Base-by-base conservation (phyloP, 1,284 basidiomycete species). In the Tranzscheliella williamsii region DNA sequence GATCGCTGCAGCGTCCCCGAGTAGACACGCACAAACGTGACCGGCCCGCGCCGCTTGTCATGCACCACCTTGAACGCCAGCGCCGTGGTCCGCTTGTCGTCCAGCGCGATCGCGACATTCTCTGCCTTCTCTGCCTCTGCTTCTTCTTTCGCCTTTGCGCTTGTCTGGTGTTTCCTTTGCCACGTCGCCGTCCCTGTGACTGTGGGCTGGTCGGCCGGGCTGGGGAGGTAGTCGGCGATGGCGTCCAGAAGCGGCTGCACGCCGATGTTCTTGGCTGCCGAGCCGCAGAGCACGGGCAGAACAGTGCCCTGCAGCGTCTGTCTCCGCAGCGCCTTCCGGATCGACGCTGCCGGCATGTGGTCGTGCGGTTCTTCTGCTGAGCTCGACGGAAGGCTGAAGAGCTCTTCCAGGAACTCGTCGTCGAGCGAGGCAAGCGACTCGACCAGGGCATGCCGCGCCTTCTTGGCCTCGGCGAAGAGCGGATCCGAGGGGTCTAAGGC, bases 1-100 rank as follows among this genome's bases (percentile, higher is more conserved):
- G 22, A 87, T 85, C 90, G 63, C 1, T 46, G 65, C 13, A 62
- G 43, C 9, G 53, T 68, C 86, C 90, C 90, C 44, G 90, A 90
- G 74, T 93, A 93, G 18, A 93, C 84, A 20, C 90, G 83, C 26
- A 93, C 86, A 72, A 91, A 93, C 0, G 90, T 92, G 85, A 91
- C 89, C 85, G 90, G 92, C 13, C 90, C 90, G 60, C 83, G 84
- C 52, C 84, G 84, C 58, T 85, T 86, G 75, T 92, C 89, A 87
- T 88, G 91, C 20, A 82, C 83, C 16, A 93, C 90, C 75, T 93
- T 93, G 88, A 91, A 93, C 1, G 89, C 90, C 18, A 93, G 80
- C 2, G 55, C 54, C 11, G 54, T 42, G 16, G 56, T 48, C 1
- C 47, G 36, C 36, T 40, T 39, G 40, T 57, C 54, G 8, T 35